Base-by-base conservation (phyloP, 2,329 filamentous ascomycete species). In the Fusarium sp. region DNA sequence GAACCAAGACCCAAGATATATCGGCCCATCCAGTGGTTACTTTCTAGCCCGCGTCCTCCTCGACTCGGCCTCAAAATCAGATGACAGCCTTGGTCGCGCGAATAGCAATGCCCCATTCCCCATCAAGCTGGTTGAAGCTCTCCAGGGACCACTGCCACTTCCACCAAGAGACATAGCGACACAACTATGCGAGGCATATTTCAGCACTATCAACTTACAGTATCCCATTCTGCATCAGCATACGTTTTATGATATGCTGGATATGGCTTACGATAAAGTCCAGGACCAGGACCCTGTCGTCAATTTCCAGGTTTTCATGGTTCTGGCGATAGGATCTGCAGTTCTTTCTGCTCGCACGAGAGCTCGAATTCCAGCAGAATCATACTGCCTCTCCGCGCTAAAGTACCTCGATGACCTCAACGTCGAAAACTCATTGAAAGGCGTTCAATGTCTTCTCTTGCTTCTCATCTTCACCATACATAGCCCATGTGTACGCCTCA, bases 1-100 rank as follows among this genome's bases (percentile, higher is more conserved):
- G 6, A 84, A 83, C 27, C 79, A 81, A 45, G 85, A 86, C 23
- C 83, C 83, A 6, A 80, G 84, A 61, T 88, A 88, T 50, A 85
- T 88, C 17, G 87, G 87, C 0, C 86, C 87, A 5, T 88, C 87
- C 0, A 88, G 86, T 40, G 87, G 86, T 2, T 87, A 86, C 60
- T 86, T 87, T 44, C 81, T 88, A 15, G 85, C 85, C 4, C 83
- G 84, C 2, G 78, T 87, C 5, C 81, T 88, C 70, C 80, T 88
- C 15, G 78, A 81, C 26, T 81, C 79, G 11, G 76, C 80, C 9
- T 77, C 80, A 58, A 78, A 67, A 14, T 67, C 67, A 54, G 78
- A 70, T 20, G 69, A 70, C 2, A 59, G 53, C 3, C 40, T 69
- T 8, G 45, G 33, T 15, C 62, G 67, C 17, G 41, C 53, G 13